A percentile compares a stretch with the other conserved stretches of the same genome.
Conservation (phyloP, 176 grass and related monocot genomes). For the Avena insularis region DNA sequence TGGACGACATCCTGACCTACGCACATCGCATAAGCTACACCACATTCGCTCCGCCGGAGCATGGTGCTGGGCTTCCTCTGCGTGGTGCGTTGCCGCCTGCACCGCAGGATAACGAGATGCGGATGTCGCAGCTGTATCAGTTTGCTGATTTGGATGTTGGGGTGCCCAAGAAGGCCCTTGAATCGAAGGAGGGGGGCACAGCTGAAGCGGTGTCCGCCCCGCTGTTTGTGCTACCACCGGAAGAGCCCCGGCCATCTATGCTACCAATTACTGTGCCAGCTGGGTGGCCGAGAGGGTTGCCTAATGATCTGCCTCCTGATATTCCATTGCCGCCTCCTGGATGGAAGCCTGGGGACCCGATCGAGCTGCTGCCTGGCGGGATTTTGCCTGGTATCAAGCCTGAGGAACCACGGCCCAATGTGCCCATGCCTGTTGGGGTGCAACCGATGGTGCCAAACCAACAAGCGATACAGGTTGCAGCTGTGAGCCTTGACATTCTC, state of each 20-base stretch:
- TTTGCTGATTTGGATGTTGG: conserved; percentile 89
- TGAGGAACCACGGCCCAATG: conserved; percentile 51
- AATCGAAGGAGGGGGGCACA: conserved; percentile 59
- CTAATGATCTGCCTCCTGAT: conserved; percentile 45
- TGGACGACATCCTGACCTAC: conserved; percentile 79
- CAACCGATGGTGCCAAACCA: conserved; percentile 36
- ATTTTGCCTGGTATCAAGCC: conserved; percentile 57
- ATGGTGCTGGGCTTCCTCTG: conserved; percentile 86
- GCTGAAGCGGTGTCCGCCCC: conserved; percentile 42
- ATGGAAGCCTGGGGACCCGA: conserved; percentile 94
- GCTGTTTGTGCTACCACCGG: conserved; percentile 59
- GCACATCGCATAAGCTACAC: conserved; percentile 94
- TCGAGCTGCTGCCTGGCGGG: conserved; percentile 58
- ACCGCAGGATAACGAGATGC: conserved; percentile 90
- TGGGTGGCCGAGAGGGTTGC: conserved; percentile 56
- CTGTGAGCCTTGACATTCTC: conserved; percentile 86
- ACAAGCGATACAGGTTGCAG: conserved; percentile 60
- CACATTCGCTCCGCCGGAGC: conserved; percentile 94
- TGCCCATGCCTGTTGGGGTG: conserved; percentile 24
- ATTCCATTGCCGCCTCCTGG: conserved; percentile 69
- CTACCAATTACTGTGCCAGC: conserved; percentile 76
- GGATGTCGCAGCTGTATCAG: conserved; percentile 80
- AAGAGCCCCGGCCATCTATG: conserved; percentile 42
- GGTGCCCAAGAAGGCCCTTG: conserved; percentile 69
- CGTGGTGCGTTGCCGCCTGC: conserved; percentile 78